Base-by-base conservation (phyloP, 1,139 yeast species). In the Hemisphaericaspora xylanilytica region DNA sequence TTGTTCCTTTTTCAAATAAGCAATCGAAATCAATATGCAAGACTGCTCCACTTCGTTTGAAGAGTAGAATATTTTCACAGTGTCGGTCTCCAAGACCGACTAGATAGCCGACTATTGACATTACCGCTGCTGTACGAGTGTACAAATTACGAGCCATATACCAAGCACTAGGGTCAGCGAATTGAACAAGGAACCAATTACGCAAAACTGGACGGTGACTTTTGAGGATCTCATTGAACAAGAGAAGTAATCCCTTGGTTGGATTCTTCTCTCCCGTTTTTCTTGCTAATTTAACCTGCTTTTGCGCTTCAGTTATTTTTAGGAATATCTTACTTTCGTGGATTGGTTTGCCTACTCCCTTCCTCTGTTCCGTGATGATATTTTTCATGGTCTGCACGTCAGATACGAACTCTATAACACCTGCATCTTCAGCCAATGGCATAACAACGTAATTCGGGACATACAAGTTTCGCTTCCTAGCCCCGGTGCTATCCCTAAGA, bases 11-110 rank as follows among this genome's bases (percentile, higher is more conserved):
- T 53, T 88, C 98, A 56, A 94, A 94, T 34, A 94, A 67, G 64
- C 97, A 92, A 56, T 94, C 97, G 60, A 92, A 94, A 61, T 94
- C 99, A 42, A 94, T 97, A 59, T 94, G 99, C 46, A 94, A 65
- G 0, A 89, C 80, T 8, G 80, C 80, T 1, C 98, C 98, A 2
- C 80, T 76, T 32, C 74, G 76, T 49, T 84, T 82, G 53, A 84
- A 78, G 35, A 92, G 67, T 39, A 94, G 63, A 18, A 94, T 78
- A 55, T 94, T 94, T 55, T 94, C 98, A 52, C 96, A 86, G 57
- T 94, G 99, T 22, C 99, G 72, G 60, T 94, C 99, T 15, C 99
- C 99, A 36, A 94, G 72, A 5, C 96, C 94, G 33, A 85, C 70
- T 41, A 92, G 80, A 56, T 86, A 88, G 0, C 99, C 98, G 6